Conservation (phyloP, 2,329 filamentous ascomycete genomes). For the Tolypocladium paradoxum region DNA sequence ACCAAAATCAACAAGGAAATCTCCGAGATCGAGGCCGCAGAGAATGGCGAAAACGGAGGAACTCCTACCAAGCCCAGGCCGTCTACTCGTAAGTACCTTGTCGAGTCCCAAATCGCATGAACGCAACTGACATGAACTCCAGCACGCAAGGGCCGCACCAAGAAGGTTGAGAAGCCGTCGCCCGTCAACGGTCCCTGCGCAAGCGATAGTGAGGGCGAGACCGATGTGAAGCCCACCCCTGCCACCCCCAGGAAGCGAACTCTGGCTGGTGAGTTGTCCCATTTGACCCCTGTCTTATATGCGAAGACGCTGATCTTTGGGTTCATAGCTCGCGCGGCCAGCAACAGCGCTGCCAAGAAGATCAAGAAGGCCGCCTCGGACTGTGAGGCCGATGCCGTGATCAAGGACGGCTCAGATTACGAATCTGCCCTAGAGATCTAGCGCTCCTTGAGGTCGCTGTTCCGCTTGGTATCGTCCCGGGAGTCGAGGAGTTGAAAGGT, state of each 20-base stretch:
- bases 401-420: not conserved
- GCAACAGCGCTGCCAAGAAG: not conserved
- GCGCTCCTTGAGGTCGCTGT: not conserved
- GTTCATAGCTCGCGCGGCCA: not conserved
- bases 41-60: not conserved
- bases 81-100: constrained; percentile 10
- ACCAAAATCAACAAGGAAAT: constrained; percentile 23
- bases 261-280: not conserved
- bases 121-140: not conserved
- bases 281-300: not conserved
- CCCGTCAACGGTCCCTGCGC: not conserved
- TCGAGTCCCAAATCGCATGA: not conserved
- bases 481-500: not conserved
- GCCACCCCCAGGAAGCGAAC: not conserved
- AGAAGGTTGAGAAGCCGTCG: constrained; percentile 7
- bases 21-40: constrained; percentile 19
- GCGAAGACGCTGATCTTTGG: not conserved
- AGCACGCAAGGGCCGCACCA: constrained; percentile 13
- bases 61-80: constrained; percentile 8
- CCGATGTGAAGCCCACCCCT: not conserved
- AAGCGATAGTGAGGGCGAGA: not conserved
- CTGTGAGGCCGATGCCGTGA: not conserved
- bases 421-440: not conserved
- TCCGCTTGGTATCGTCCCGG: not conserved
- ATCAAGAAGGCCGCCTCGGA: constrained; percentile 1